Conservation (phyloP, 2,329 filamentous ascomycete species). For the Neurospora crassa region DNA sequence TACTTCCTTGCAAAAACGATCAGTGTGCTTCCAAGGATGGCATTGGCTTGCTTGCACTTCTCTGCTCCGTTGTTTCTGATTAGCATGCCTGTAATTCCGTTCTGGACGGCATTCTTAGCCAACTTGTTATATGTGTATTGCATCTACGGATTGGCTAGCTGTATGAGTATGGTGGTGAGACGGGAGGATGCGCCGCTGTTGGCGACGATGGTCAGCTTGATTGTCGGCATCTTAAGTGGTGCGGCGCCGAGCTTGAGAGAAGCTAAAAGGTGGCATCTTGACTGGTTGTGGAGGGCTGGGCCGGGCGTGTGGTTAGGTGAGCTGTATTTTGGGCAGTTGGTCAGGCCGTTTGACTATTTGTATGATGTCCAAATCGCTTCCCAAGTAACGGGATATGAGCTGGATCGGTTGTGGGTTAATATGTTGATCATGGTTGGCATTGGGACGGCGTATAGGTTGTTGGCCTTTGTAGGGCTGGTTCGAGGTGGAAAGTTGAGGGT, state of each 20-base stretch:
- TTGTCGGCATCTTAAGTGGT: slow-evolving; percentile 45
- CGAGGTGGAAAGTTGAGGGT: slow-evolving; percentile 22
- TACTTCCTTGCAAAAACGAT: slow-evolving; percentile 49
- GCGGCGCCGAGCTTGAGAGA: slow-evolving; percentile 39
- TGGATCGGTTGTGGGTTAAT: slow-evolving; percentile 36
- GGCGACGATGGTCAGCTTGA: slow-evolving; percentile 43
- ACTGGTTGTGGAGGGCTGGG: slow-evolving; percentile 44
- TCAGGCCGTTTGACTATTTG: slow-evolving; percentile 38
- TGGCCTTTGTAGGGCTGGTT: slow-evolving; percentile 34
- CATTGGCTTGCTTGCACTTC: slow-evolving; percentile 44
- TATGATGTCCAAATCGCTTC: slow-evolving; percentile 40
- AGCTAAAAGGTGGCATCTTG: slow-evolving; percentile 41
- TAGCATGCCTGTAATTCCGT: slow-evolving; percentile 39
- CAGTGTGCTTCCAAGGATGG: slow-evolving; percentile 40
- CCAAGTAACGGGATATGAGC: slow-evolving; percentile 32
- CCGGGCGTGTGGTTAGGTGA: slow-evolving; percentile 49
- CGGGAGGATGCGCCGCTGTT: slow-evolving; percentile 48
- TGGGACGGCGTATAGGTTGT: slow-evolving; percentile 33
- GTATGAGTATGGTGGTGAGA: slow-evolving; percentile 42
- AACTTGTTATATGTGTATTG: slow-evolving; percentile 49
- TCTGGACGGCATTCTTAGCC: slow-evolving; percentile 35
- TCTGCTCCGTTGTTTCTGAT: slow-evolving; percentile 40
- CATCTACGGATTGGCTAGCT: slow-evolving; percentile 45
- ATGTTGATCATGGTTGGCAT: slow-evolving; percentile 32
- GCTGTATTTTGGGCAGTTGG: slow-evolving; percentile 43